These are phyloP conservation scores for Ustanciosporium gigantosporum DNA, from an alignment of 1,284 basidiomycete species.

Conservation along the genomic window DNA sequence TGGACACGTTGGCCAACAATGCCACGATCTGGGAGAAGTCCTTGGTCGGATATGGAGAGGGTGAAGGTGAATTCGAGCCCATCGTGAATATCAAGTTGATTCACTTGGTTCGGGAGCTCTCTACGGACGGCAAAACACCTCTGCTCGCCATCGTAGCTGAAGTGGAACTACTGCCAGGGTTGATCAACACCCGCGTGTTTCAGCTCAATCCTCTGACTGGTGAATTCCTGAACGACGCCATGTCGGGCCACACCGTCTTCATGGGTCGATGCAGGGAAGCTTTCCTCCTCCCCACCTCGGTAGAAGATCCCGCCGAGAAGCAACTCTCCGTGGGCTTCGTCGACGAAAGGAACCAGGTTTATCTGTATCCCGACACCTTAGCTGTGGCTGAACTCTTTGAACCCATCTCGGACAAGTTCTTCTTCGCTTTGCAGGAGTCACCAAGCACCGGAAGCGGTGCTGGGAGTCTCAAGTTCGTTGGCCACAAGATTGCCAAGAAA, in stretches of 20 bases:
- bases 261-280: slow-evolving; percentile 41
- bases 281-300: slow-evolving; percentile 36
- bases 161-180: slow-evolving; percentile 25
- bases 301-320: slow-evolving; percentile 31
- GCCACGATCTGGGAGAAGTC: slow-evolving; percentile 55
- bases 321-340: slow-evolving; percentile 68
- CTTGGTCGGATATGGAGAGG: slow-evolving; percentile 53
- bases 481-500: slow-evolving; percentile 26
- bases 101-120: slow-evolving; percentile 44
- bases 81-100: slow-evolving; percentile 45
- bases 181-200: slow-evolving; percentile 49
- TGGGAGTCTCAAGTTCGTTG: slow-evolving; percentile 23
- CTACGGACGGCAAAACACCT: slow-evolving; percentile 40
- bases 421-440: slow-evolving; percentile 16
- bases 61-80: slow-evolving; percentile 49
- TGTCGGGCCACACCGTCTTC: slow-evolving; percentile 34
- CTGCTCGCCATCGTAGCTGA: slow-evolving; percentile 53
- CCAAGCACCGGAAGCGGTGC: not conserved
- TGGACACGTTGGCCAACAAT: slow-evolving; percentile 72
- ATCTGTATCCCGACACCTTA: slow-evolving; percentile 40
- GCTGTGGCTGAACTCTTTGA: slow-evolving; percentile 36
- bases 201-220: slow-evolving; percentile 57
- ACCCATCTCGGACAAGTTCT: slow-evolving; percentile 23
- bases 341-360: slow-evolving; percentile 65
- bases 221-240: slow-evolving; percentile 34